Base-by-base conservation (phyloP, 208 protist species). In the Acanthamoeba polyphaga region DNA sequence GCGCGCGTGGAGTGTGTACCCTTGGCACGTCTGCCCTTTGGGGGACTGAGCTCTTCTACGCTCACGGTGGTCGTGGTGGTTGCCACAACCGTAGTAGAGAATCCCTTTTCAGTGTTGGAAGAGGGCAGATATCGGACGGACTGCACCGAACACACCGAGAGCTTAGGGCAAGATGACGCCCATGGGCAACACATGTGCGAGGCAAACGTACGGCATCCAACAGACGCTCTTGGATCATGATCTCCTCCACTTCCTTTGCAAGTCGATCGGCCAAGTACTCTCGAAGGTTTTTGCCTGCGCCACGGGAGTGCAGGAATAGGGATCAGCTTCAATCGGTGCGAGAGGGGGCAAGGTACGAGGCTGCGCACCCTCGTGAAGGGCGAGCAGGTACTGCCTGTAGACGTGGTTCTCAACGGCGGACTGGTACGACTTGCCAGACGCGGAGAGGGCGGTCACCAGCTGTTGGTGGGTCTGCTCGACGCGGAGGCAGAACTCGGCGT, bases 161-260 rank as follows among this genome's bases (percentile, higher is more conserved):
- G 62, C 3, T 68, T 29, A n/a, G 24, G 62, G 62, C 62, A 3
- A 4, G 62, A 68, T n/a, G 19, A 13, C 66, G 32, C 32, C 5
- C 4, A 2, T 38, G 32, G 24, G 66, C 32, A 74, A 74, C 66
- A 8, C 32, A 34, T 15, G 10, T 38, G 32, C 43, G 8, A 3
- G 32, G 24, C 29, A n/a, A 74, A 34, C 66, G 32, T 24, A 74
- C 24, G 22, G 29, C 17, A 15, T 74, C 66, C 27, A 74, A 74
- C 66, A 74, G 32, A n/a, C 66, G 29, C 66, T 74, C 66, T 74
- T 43, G 66, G 27, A 74, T 22, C 66, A 74, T 74, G 66, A 74
- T n/a, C 24, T 74, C 66, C 32, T 74, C 66, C 24, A 74, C 32
- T 38, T 74, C 66, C 27, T 74, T 74, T 24, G 27, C 66, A 3